These are phyloP conservation scores for Suhomyces tanzawaensis DNA, from an alignment of 805 yeast genomes.

Conservation along the genomic window DNA sequence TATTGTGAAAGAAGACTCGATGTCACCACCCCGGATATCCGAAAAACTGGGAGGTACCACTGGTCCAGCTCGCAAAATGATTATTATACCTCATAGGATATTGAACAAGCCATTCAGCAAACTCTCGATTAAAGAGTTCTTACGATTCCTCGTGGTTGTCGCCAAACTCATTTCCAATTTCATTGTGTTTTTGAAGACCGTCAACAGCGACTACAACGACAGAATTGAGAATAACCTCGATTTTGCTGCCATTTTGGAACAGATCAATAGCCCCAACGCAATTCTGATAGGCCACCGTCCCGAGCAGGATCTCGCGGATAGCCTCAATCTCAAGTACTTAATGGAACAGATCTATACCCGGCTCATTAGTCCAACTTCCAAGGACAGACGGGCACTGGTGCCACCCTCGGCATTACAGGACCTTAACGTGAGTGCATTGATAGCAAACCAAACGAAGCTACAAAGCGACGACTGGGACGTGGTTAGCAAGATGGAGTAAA, in stretches of 20 bases:
- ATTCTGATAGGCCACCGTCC: neutral
- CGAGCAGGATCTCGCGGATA: slow-evolving; percentile 3
- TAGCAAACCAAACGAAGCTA: slow-evolving; percentile 23
- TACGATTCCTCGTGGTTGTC: slow-evolving; percentile 33
- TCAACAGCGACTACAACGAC: slow-evolving; percentile 12
- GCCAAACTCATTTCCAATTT: slow-evolving; percentile 39
- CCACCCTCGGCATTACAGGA: slow-evolving; percentile 23
- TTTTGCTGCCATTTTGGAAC: slow-evolving; percentile 19
- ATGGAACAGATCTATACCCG: slow-evolving; percentile 33
- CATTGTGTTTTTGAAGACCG: slow-evolving; percentile 15
- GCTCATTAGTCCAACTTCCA: slow-evolving; percentile 12
- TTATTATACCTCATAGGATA: slow-evolving; percentile 42
- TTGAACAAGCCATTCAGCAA: slow-evolving; percentile 39
- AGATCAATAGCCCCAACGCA: neutral
- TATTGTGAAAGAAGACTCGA: neutral
- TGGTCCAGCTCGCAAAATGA: slow-evolving; percentile 19
- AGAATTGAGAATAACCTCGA: slow-evolving; percentile 10
- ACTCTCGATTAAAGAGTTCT: slow-evolving; percentile 35
- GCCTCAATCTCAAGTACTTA: slow-evolving; percentile 21
- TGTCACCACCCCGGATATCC: neutral
- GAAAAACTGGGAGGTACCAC: neutral
- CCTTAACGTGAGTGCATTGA: slow-evolving; percentile 20
- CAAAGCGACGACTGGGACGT: slow-evolving; percentile 37
- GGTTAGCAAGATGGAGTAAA: slow-evolving; percentile 25
- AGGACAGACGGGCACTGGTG: slow-evolving; percentile 6